phyloP scores from a whole-genome alignment of 202 grass and related monocot genomes.

The Cymbopogon flexuosus region DNA sequence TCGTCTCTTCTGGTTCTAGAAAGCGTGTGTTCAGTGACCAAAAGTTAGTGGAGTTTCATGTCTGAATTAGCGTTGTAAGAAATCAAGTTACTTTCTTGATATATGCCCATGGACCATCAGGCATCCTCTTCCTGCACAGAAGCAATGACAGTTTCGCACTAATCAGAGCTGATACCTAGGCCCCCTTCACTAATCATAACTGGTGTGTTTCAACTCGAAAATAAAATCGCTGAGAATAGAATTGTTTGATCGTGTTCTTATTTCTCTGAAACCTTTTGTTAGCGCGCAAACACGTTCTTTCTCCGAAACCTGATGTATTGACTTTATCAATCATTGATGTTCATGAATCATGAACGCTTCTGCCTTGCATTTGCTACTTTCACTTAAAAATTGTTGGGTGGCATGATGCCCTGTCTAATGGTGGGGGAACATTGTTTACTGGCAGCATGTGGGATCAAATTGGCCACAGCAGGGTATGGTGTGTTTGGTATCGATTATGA shows the following conservation, averaged over 20 bases:
- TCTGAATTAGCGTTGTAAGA: background rate
- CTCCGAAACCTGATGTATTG: background rate
- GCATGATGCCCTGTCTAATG: slow-evolving; percentile 37
- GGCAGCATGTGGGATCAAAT: slow-evolving; percentile 59
- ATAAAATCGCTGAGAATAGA: too few species aligned
- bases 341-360: background rate
- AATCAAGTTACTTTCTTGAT: background rate
- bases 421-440: slow-evolving; percentile 26
- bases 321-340: too few species aligned
- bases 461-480: slow-evolving; percentile 53
- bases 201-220: too few species aligned
- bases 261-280: background rate
- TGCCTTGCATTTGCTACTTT: background rate
- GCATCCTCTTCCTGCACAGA: background rate
- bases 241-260: background rate
- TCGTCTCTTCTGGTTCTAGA: background rate
- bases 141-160: too few species aligned
- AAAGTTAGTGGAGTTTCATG: background rate
- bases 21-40: background rate
- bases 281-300: background rate
- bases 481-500: slow-evolving; percentile 89
- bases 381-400: background rate
- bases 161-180: too few species aligned
- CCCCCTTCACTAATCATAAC: too few species aligned
- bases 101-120: background rate